Base-by-base conservation (phyloP, 2,329 filamentous ascomycete species). In the Neofusicoccum parvum region DNA sequence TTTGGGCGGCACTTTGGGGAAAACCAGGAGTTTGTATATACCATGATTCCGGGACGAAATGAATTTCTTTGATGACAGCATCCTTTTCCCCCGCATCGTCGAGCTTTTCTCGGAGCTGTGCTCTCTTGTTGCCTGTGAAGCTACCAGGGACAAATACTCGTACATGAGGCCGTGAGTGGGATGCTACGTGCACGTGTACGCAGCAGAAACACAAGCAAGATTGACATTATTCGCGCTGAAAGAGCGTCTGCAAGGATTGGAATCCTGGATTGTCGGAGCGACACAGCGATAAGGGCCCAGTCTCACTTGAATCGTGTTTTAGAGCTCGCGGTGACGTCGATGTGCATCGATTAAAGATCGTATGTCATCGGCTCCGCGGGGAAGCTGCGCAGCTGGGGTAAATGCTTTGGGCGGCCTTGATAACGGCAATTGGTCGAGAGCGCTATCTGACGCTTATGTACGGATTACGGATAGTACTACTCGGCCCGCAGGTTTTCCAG, bases 21-120 rank as follows among this genome's bases (percentile, higher is more conserved):
- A 64, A 48, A 54, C 27, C 10, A 37, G 62, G 62, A 43, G 49
- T 64, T 46, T 64, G 62, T 54, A 64, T 54, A 54, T 64, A 45
- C 62, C 62, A 64, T 54, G 62, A 43, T 46, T 54, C 48, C 27
- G 48, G 50, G 20, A 54, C n/a, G 62, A 36, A 54, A 54, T 64
- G 27, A 20, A 64, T 17, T 32, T 64, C 20, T 54, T 54, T 51
- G 49, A 62, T 27, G 45, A 62, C 15, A 5, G 17, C 36, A 34
- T 4, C 7, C 7, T 54, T 20, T 6, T 36, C 20, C 37, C 6
- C 27, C 27, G 23, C 23, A 23, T 23, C 23, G 23, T 23, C 23
- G 23, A 23, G 23, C 23, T 23, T 23, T 23, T 23, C 23, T 23
- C 23, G 23, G 23, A 23, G 23, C 23, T 23, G 23, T 23, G 23